A percentile compares a stretch with the other conserved stretches of the same genome.
phyloP scores from a whole-genome alignment of 2,329 filamentous ascomycete species.

The Diaporthe citri region DNA sequence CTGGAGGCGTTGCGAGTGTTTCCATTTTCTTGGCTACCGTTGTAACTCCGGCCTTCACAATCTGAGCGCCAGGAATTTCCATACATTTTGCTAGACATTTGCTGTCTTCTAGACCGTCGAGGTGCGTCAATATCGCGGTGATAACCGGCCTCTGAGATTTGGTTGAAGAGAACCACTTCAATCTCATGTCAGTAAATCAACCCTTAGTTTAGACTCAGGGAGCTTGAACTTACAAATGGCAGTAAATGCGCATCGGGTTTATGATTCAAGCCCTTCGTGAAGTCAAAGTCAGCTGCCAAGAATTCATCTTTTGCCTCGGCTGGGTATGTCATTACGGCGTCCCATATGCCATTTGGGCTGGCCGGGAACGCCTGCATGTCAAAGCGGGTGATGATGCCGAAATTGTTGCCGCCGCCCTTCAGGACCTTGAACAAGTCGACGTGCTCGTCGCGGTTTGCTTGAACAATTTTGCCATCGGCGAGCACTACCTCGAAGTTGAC shows the following conservation, averaged over 20 bases:
- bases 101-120: not conserved
- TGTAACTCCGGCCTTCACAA: not conserved
- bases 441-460: not conserved
- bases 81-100: not conserved
- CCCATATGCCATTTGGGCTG: conserved; percentile 42
- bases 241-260: not conserved
- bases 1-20: not conserved
- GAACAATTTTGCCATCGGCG: conserved; percentile 24
- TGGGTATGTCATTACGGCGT: conserved; percentile 31
- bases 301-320: not conserved
- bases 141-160: not conserved
- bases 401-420: conserved; percentile 55
- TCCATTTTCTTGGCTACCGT: not conserved
- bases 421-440: conserved; percentile 22
- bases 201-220: rapidly evolving
- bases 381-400: conserved; percentile 51
- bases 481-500: conserved; percentile 31
- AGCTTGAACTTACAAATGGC: not conserved
- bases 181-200: not conserved
- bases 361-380: conserved; percentile 41
- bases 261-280: not conserved
- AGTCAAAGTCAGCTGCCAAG: conserved; percentile 34
- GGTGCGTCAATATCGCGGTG: not conserved
- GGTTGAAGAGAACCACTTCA: conserved; percentile 2
- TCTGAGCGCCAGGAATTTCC: not conserved